A percentile compares a stretch with the other conserved stretches of the same genome.
phyloP scores from a whole-genome alignment of 805 yeast species.

The Komagataella pastoris region DNA sequence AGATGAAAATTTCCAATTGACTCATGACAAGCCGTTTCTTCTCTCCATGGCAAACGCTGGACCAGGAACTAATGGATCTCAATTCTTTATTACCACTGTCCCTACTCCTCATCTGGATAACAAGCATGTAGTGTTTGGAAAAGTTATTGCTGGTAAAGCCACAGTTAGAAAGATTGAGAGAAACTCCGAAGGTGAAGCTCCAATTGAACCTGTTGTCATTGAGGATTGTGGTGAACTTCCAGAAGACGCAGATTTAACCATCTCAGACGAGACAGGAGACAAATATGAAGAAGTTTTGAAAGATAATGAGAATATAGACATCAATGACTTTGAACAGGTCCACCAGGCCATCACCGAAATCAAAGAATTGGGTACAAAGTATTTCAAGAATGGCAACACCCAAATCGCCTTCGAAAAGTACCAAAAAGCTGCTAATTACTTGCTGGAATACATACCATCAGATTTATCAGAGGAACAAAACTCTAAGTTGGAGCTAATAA shows the following conservation, averaged over 20 bases:
- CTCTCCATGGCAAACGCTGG: conserved; percentile 97
- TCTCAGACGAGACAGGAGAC: conserved; percentile 79
- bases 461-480: conserved; percentile 44
- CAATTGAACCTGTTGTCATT: conserved; percentile 56
- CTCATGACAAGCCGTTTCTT: conserved; percentile 76
- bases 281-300: conserved; percentile 60
- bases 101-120: conserved; percentile 92
- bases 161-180: conserved; percentile 70
- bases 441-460: conserved; percentile 64
- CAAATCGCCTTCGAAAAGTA: conserved; percentile 54
- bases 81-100: conserved; percentile 86
- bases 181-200: conserved; percentile 59
- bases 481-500: conserved; percentile 34
- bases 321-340: conserved; percentile 49
- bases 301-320: conserved; percentile 58
- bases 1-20: conserved; percentile 72
- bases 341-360: conserved; percentile 49
- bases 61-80: conserved; percentile 91
- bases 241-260: conserved; percentile 32
- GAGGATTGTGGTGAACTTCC: conserved; percentile 71
- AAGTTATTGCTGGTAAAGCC: conserved; percentile 72
- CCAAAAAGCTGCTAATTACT: conserved; percentile 54
- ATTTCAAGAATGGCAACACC: conserved; percentile 52
- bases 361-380: conserved; percentile 67
- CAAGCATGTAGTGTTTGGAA: conserved; percentile 94